A percentile compares a stretch with the other conserved stretches of the same genome.
These are phyloP conservation scores for Botryotinia globosa DNA, from an alignment of 2,329 filamentous ascomycete genomes.

Conservation along the genomic window DNA sequence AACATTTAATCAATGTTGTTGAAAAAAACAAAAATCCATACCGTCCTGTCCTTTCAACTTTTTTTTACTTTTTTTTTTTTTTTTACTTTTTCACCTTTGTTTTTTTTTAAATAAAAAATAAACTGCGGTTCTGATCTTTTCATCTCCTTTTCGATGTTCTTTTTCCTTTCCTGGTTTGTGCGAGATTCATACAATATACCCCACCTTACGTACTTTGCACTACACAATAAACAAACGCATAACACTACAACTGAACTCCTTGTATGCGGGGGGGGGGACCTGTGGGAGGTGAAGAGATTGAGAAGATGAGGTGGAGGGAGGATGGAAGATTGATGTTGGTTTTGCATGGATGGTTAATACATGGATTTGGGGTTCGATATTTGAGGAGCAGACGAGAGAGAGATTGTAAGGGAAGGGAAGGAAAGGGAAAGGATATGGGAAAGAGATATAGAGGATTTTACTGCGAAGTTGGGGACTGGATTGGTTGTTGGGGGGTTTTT, in stretches of 20 bases:
- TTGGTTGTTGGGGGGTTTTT: neutral
- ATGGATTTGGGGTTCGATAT: neutral
- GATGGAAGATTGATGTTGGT: slow-evolving; percentile 5
- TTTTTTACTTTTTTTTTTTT: neutral
- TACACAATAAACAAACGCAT: neutral
- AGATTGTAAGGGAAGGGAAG: neutral
- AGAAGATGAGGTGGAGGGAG: neutral
- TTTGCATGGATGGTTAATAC: neutral
- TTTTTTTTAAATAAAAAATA: no score
- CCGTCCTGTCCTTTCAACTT: slow-evolving; percentile 38
- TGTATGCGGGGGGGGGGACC: slow-evolving; percentile 7
- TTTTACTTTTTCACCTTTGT: no score
- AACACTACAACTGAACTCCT: slow-evolving; percentile 1
- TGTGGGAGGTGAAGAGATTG: neutral
- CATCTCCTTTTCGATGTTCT: slow-evolving; percentile 21
- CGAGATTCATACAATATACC: slow-evolving; percentile 20
- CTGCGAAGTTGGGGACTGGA: neutral
- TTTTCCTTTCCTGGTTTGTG: slow-evolving; percentile 7
- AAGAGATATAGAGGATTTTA: neutral
- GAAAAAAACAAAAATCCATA: slow-evolving; percentile 24
- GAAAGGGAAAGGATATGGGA: neutral
- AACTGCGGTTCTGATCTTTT: neutral
- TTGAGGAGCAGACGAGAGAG: slow-evolving; percentile 2
- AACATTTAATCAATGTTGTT: slow-evolving; percentile 22
- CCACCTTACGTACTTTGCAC: slow-evolving; percentile 3